These are phyloP conservation scores for Rosellinia necatrix DNA, from an alignment of 2,329 filamentous ascomycete genomes.

Conservation along the genomic window DNA sequence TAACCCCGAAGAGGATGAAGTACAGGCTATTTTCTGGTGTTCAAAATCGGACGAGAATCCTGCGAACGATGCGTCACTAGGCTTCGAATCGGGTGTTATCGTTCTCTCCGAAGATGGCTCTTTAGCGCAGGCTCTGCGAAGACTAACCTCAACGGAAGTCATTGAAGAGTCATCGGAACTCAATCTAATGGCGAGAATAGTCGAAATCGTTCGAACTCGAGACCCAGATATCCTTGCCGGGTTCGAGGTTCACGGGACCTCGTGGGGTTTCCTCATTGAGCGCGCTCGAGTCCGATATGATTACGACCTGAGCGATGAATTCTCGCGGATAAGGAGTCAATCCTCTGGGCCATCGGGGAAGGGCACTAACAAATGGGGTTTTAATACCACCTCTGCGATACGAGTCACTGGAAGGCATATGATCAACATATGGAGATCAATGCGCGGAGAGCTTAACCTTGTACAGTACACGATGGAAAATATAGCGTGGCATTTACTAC, in stretches of 20 bases:
- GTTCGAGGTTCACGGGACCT: constrained; percentile 90
- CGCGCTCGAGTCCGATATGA: constrained; percentile 85
- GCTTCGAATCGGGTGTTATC: constrained; percentile 71
- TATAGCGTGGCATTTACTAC: constrained; percentile 87
- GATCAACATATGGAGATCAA: constrained; percentile 96
- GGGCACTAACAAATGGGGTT: constrained; percentile 88
- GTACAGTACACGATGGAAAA: constrained; percentile 97
- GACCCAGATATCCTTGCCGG: constrained; percentile 95
- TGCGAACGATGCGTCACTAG: constrained; percentile 51
- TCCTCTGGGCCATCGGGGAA: constrained; percentile 84
- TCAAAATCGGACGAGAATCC: constrained; percentile 75
- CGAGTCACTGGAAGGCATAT: constrained; percentile 92
- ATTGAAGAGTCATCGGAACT: constrained; percentile 79
- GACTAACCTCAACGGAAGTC: constrained; percentile 66
- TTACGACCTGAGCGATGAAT: constrained; percentile 86
- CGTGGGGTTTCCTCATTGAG: constrained; percentile 96
- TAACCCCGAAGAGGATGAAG: constrained; percentile 87
- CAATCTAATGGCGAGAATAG: constrained; percentile 81
- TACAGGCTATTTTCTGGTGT: constrained; percentile 89
- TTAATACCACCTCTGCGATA: constrained; percentile 90
- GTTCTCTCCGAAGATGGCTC: constrained; percentile 67
- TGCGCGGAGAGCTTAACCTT: constrained; percentile 89
- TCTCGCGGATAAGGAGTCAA: constrained; percentile 85
- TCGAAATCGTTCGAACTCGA: constrained; percentile 79
- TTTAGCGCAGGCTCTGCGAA: constrained; percentile 64